Evolutionary conservation across 2,329 filamentous ascomycete species (phyloP), one percentile per base, ranked within the genome.

Genomic region (Neonectria coccinea): DNA sequence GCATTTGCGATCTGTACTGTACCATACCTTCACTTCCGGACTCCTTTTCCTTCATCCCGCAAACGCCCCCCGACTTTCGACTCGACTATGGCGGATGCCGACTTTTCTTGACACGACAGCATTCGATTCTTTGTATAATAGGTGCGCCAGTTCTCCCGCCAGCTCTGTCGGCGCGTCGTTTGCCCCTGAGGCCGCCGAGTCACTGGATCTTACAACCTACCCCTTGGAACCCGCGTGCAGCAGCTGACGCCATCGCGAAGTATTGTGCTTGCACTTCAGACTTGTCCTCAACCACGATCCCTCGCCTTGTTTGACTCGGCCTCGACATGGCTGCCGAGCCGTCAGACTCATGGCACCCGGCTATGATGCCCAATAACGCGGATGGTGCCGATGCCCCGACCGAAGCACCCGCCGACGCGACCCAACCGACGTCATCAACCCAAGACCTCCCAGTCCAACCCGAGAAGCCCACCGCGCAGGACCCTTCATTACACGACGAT

Each of bases 321-420:
- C 67, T 69, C 61, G 74, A 63, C 62, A 82, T 82, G 80, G 78
- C 77, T 69, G 72, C 74, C 67, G 79, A 78, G 72, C 67, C 71
- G 60, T 69, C 74, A 56, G 75, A 74, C 65, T 72, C 79, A 72
- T 81, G 80, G 80, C 78, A 81, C 68, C 79, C 80, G 68, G 79
- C 80, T 54, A 70, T 79, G 63, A 79, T 81, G 75, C 80, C 82
- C 33, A 76, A 77, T 62, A 75, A 76, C 62, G 33, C 63, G 60
- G 71, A 71, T 59, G 56, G 67, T 65, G 45, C 62, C 54, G 64
- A 62, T 61, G 59, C 59, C 58, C 66, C 67, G 54, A 62, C 69
- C 58, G 58, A 69, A 52, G 58, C 69, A 56, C 42, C 66, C 48
- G 52, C 62, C 53, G 60, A 66, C 45, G 55, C 65, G 55, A 54